These are phyloP conservation scores for Fraxinus americana DNA, from an alignment of 257 asterid species.

Conservation along the genomic window DNA sequence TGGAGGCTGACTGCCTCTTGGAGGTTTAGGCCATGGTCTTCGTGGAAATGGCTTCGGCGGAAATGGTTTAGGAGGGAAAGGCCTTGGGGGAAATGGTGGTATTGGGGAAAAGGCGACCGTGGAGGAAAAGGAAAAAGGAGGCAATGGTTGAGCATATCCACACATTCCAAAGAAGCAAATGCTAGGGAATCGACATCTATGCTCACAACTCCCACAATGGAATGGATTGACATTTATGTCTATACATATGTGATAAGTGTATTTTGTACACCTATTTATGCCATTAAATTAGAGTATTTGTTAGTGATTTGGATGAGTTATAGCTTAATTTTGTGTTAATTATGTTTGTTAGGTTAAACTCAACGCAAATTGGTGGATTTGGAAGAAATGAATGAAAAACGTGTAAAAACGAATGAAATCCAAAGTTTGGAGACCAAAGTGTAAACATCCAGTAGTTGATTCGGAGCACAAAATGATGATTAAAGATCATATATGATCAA, in stretches of 20 bases:
- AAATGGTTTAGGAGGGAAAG: conserved; percentile 14
- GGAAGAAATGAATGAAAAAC: too few species aligned
- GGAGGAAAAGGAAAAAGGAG: conserved; percentile 49
- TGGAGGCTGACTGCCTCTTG: background rate
- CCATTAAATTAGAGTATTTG: too few species aligned
- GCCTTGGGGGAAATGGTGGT: conserved; percentile 24
- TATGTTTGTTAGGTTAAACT: too few species aligned
- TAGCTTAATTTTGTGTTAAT: too few species aligned
- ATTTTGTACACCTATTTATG: too few species aligned
- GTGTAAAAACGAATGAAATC: too few species aligned
- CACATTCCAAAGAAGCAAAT: conserved; percentile 62
- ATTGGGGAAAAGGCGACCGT: conserved; percentile 22
- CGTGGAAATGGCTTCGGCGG: conserved; percentile 23
- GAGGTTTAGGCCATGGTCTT: conserved; percentile 16
- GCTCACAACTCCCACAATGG: conserved; percentile 61
- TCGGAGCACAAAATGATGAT: too few species aligned
- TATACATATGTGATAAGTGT: conserved; percentile 15
- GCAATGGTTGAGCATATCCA: conserved; percentile 57
- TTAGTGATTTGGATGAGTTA: too few species aligned
- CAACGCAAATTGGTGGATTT: too few species aligned
- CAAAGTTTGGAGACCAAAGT: too few species aligned
- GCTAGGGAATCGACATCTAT: conserved; percentile 42
- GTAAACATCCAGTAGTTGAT: too few species aligned
- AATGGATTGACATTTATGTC: conserved; percentile 49
- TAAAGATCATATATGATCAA: too few species aligned